phyloP scores from a whole-genome alignment of 495 filamentous ascomycete genomes.

The Neurospora sp. region DNA sequence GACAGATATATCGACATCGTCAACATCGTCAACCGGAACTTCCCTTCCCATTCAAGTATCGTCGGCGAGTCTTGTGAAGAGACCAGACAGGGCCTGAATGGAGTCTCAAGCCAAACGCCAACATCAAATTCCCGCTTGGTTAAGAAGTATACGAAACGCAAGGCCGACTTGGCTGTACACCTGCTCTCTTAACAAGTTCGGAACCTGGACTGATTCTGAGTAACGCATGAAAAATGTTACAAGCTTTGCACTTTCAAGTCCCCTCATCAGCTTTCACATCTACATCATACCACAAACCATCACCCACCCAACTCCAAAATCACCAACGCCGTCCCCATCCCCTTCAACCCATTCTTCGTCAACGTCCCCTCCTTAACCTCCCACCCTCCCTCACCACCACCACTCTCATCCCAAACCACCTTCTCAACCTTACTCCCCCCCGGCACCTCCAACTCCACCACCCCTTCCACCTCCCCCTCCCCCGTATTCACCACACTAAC shows the following conservation, averaged over 20 bases:
- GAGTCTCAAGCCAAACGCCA: no score
- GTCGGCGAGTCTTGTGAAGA: no score
- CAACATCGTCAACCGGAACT: no score
- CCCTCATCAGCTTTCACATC: no score
- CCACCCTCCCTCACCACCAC: conserved; percentile 17
- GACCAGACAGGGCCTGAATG: no score
- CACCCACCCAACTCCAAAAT: conserved; percentile 9
- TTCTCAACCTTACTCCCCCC: background rate
- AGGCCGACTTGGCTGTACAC: background rate
- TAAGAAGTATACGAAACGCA: background rate
- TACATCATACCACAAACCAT: no score
- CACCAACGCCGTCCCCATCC: conserved; percentile 16
- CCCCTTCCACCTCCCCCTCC: conserved; percentile 14
- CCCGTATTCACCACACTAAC: conserved; percentile 36
- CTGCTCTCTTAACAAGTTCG: background rate
- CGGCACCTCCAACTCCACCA: conserved; percentile 19
- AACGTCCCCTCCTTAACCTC: conserved; percentile 11
- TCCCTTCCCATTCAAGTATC: no score
- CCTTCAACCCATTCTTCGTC: conserved; percentile 11
- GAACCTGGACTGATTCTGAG: background rate
- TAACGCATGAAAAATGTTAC: background rate
- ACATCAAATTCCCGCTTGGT: no score
- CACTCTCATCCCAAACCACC: conserved; percentile 10
- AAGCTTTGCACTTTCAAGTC: background rate
- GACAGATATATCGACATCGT: no score